Conservation (phyloP, 192 early-diverging fungal species). For the Mortierella hygrophila region DNA sequence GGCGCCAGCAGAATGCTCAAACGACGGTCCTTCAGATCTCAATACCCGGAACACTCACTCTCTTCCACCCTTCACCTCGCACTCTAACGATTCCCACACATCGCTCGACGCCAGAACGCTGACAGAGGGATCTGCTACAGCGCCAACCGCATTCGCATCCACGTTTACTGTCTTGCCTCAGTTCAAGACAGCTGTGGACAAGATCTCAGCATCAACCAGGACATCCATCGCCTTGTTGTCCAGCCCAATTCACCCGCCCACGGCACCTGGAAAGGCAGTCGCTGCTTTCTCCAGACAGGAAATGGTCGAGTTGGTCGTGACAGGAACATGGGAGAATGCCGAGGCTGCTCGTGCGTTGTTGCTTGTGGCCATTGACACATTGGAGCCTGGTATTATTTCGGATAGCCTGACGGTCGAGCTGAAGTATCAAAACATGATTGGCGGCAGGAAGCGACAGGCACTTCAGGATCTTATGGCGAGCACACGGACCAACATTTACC, state of each 20-base stretch:
- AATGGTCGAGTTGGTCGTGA: constrained; percentile 34
- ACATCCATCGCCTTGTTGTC: constrained; percentile 39
- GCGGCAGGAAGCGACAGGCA: constrained; percentile 71
- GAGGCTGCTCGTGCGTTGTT: constrained; percentile 40
- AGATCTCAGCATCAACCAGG: constrained; percentile 43
- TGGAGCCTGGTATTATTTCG: constrained; percentile 33
- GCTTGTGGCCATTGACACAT: constrained; percentile 46
- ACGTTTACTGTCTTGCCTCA: constrained; percentile 27
- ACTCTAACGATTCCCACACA: neutral
- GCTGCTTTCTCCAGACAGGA: constrained; percentile 22
- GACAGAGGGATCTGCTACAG: neutral
- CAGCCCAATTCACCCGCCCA: neutral
- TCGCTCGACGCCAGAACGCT: neutral
- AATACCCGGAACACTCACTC: constrained; percentile 1
- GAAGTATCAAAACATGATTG: constrained; percentile 77
- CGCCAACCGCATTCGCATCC: neutral
- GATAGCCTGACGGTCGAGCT: constrained; percentile 41
- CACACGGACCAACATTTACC: constrained; percentile 78
- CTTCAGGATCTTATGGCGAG: constrained; percentile 79
- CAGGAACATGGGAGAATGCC: constrained; percentile 53
- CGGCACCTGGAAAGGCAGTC: neutral
- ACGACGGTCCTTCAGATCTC: neutral
- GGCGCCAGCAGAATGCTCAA: neutral
- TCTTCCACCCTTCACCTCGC: constrained; percentile 11
- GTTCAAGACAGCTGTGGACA: constrained; percentile 37